Base-by-base conservation (phyloP, 345 rosid species). In the Gynandropsis gynandra region DNA sequence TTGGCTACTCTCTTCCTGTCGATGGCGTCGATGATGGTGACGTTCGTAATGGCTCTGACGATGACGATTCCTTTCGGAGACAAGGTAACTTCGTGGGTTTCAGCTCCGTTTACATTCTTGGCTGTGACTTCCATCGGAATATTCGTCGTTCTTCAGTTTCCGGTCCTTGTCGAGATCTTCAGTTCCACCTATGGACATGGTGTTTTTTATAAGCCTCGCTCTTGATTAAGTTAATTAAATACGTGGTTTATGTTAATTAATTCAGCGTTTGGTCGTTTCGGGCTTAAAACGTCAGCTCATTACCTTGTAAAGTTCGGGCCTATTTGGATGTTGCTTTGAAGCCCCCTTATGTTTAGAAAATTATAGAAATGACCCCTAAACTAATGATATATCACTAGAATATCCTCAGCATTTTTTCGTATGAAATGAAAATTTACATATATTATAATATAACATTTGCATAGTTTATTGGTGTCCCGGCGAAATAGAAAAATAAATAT, bases 91-190 rank as follows among this genome's bases (percentile, higher is more conserved):
- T 0, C 61, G 0, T 83, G 80, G 87, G 42, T 72, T 47, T 50
- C 53, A 1, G 56, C 71, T 31, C 82, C 80, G 1, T 74, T 83
- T 20, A 43, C 70, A 43, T 45, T 77, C 49, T 80, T 83, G 1
- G 84, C 80, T 9, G 68, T 74, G 39, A 59, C 81, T 49, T 83
- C 85, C 0, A 70, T 81, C 8, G 77, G 81, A 2, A 73, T 79
- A n/a, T 84, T 79, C 48, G 80, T 76, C 41, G 62, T 75, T 29
- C 50, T 75, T 47, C 85, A 84, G 54, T 84, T 84, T 54, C 94
- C 94, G 42, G 37, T 84, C 4, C 73, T 84, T 4, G 70, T 73
- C 31, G 88, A 84, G 74, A 81, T 84, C 53, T 79, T 79, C 63
- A 31, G 43, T 16, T 68, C 83, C 8, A 84, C 85, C 16, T 81